Evolutionary conservation across 1,284 basidiomycete species (phyloP), one percentile per base, ranked within the genome.

Genomic region (Rhizoctonia solani): DNA sequence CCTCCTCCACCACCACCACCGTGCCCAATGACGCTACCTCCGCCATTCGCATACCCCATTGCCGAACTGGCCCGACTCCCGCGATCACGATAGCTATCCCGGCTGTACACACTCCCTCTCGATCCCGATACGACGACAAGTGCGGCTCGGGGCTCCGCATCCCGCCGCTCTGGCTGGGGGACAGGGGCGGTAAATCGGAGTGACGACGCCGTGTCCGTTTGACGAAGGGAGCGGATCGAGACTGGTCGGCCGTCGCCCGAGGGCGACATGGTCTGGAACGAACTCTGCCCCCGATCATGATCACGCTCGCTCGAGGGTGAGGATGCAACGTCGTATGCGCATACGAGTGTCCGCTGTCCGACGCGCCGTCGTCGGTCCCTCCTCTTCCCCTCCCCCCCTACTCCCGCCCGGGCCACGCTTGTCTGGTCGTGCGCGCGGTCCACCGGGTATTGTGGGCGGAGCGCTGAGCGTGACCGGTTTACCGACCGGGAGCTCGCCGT

Each of bases 401-500:
- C 19, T 9, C 47, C 4, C 47, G 19, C 27, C 47, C 21, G 30
- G n/a, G 8, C 47, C 59, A 27, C 34, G 8, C 23, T 34, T 63
- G 13, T 49, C 37, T 9, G 42, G 34, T 21, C 83, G 83, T 1
- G 89, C 88, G 21, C 89, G 85, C 9, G 90, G 90, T 4, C 90
- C 90, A 30, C 90, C 89, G 0, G 87, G 89, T 1, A 90, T 81
- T 2, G 81, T 78, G 19, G 87, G 87, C 19, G 79, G 67, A 32
- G 75, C 54, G 41, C 42, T 54, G 54, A 84, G 75, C 68, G 82
- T 79, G 1, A 77, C 70, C 0, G 74, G 47, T 16, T 37, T 49
- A 1, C 16, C 23, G 5, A 49, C 34, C 23, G 74, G 71, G 74
- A 69, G 68, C 76, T 70, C 52, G 74, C 78, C 65, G 75, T 75